Base-by-base conservation (phyloP, 225 moss, liverwort and hornwort genomes). In the Pleurozium schreberi region DNA sequence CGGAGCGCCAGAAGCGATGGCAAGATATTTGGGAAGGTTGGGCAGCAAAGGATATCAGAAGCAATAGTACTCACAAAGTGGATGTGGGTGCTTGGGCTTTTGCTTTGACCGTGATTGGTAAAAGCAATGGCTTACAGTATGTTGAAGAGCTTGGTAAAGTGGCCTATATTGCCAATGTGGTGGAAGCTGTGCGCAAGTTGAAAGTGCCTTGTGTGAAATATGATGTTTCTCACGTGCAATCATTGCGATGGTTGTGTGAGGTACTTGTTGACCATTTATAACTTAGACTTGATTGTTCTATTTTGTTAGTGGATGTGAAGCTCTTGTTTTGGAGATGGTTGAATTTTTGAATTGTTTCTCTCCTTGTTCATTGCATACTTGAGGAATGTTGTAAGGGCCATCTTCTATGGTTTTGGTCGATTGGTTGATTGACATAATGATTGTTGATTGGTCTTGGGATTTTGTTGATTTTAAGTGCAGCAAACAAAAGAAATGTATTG, bases 371-470 rank as follows among this genome's bases (percentile, higher is more conserved):
- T 45, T 30, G 30, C 45, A 1, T 45, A n/a, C n/a, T n/a, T n/a
- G n/a, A n/a, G n/a, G n/a, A n/a, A n/a, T 71, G 17, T 47, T 73
- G 45, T 11, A 3, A 73, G 6, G 18, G 11, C 10, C 6, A 2
- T 18, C 30, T 30, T 3, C n/a, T n/a, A n/a, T n/a, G 0, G 9
- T n/a, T n/a, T n/a, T n/a, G 10, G 5, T n/a, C n/a, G 4, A 14
- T 21, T n/a, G n/a, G n/a, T n/a, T n/a, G n/a, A n/a, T n/a, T n/a
- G n/a, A n/a, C n/a, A n/a, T n/a, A n/a, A n/a, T n/a, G n/a, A 22
- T 34, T 3, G 3, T 22, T 22, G 14, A 52, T 0, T 33, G 9
- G 49, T 5, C 8, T 50, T 76, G 22, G 52, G 6, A 52, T 36
- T 22, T 36, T 5, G 23, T 73, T 26, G 40, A 26, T n/a, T n/a